Evolutionary conservation across 768 basidiomycete genomes (phyloP).

Genomic region (Mycena galopus): DNA sequence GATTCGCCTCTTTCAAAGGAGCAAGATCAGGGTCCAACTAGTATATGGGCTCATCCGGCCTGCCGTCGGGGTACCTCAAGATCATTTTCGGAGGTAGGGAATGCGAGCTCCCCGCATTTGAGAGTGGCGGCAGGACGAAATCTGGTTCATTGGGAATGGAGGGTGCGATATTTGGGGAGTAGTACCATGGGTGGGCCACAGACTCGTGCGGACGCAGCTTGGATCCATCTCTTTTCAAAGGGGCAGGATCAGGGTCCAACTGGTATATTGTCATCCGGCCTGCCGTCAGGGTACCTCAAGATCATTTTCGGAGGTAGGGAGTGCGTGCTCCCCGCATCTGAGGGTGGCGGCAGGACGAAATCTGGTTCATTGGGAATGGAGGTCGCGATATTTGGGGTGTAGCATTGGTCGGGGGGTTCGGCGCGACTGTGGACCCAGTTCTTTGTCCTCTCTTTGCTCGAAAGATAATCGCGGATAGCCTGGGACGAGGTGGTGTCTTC

Average conservation of each 20-base stretch:
- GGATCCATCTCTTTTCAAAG: slow-evolving; percentile 38
- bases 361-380: slow-evolving; percentile 59
- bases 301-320: slow-evolving; percentile 81
- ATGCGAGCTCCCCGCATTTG: slow-evolving; percentile 62
- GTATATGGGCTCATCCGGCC: slow-evolving; percentile 72
- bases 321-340: slow-evolving; percentile 62
- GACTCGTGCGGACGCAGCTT: slow-evolving; percentile 42
- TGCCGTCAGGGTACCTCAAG: slow-evolving; percentile 74
- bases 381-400: slow-evolving; percentile 72
- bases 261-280: slow-evolving; percentile 71
- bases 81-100: slow-evolving; percentile 81
- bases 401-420: slow-evolving; percentile 52
- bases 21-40: slow-evolving; percentile 48
- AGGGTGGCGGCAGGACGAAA: slow-evolving; percentile 55
- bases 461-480: slow-evolving; percentile 69
- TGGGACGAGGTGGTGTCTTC: slow-evolving; percentile 58
- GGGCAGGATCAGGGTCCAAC: slow-evolving; percentile 46
- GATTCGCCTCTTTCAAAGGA: slow-evolving; percentile 36
- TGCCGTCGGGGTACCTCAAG: slow-evolving; percentile 74
- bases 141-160: slow-evolving; percentile 59
- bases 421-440: slow-evolving; percentile 70
- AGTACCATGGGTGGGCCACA: too few relatives aligned
- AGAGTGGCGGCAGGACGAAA: slow-evolving; percentile 55
- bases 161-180: slow-evolving; percentile 73
- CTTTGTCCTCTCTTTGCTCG: slow-evolving; percentile 71